A percentile compares a stretch with the other conserved stretches of the same genome.
Conservation (phyloP, 495 filamentous ascomycete genomes). For the Hamigera avellanea region DNA sequence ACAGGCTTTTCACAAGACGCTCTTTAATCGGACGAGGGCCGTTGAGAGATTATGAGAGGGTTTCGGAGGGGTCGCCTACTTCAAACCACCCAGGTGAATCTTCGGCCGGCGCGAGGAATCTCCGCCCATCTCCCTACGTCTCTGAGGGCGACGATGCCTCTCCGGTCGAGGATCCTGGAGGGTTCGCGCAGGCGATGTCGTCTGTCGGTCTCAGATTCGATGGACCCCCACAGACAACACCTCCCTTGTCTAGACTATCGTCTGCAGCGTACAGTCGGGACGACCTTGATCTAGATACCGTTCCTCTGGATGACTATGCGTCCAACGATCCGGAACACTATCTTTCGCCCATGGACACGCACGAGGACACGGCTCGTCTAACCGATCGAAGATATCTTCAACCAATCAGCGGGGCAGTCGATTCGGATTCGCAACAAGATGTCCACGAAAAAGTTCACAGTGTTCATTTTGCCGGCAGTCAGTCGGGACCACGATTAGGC, state of each 20-base stretch:
- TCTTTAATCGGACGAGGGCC: conserved; percentile 26
- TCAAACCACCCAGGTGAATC: no score
- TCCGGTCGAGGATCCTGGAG: conserved; percentile 35
- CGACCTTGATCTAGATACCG: conserved; percentile 21
- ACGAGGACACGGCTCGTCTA: conserved; percentile 59
- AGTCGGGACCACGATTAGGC: conserved; percentile 40
- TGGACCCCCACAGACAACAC: conserved; percentile 17
- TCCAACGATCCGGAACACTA: conserved; percentile 36
- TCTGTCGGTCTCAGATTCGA: conserved; percentile 48
- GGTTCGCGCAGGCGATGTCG: conserved; percentile 49
- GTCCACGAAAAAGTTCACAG: conserved; percentile 52
- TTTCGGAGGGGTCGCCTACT: conserved; percentile 41
- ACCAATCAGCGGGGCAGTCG: conserved; percentile 51
- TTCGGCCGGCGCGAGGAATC: conserved; percentile 10
- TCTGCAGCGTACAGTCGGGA: conserved; percentile 12
- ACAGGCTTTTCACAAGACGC: conserved; percentile 23
- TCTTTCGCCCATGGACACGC: conserved; percentile 30
- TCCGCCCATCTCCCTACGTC: conserved; percentile 9
- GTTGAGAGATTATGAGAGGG: conserved; percentile 35
- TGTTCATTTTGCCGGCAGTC: conserved; percentile 26
- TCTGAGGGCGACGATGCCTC: conserved; percentile 28
- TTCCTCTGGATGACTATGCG: conserved; percentile 17
- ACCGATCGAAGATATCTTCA: conserved; percentile 49
- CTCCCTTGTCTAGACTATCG: conserved; percentile 5
- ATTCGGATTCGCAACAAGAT: conserved; percentile 39